These are phyloP conservation scores for Lodderomyces metapsilosis DNA, from an alignment of 1,139 yeast species.

Conservation along the genomic window DNA sequence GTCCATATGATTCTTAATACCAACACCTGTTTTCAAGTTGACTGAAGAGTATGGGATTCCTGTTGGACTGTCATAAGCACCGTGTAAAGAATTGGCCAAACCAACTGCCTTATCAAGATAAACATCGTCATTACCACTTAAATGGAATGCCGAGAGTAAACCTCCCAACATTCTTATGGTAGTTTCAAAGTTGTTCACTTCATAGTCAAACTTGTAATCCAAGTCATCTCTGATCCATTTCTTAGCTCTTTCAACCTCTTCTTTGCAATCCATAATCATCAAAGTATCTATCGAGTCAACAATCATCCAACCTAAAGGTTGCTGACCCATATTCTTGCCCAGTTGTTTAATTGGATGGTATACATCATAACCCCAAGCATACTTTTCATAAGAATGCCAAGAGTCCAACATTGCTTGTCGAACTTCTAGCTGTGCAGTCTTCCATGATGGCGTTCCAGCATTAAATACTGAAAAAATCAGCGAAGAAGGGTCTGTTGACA, in stretches of 20 bases:
- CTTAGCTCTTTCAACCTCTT: slow-evolving; percentile 63
- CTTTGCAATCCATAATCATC: slow-evolving; percentile 73
- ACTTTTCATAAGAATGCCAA: slow-evolving; percentile 73
- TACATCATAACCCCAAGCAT: slow-evolving; percentile 73
- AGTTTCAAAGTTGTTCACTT: slow-evolving; percentile 86
- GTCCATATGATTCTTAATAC: slow-evolving; percentile 62
- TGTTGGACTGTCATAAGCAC: slow-evolving; percentile 61
- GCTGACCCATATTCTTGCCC: slow-evolving; percentile 77
- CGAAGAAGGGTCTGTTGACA: background rate
- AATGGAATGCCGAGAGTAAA: slow-evolving; percentile 73
- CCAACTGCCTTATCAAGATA: slow-evolving; percentile 79
- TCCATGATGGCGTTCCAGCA: slow-evolving; percentile 26
- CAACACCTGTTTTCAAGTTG: slow-evolving; percentile 64
- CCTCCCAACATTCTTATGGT: slow-evolving; percentile 96
- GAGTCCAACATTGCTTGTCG: slow-evolving; percentile 66
- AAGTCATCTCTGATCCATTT: slow-evolving; percentile 66
- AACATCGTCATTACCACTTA: slow-evolving; percentile 60
- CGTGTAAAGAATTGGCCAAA: slow-evolving; percentile 62
- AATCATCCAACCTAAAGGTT: slow-evolving; percentile 93
- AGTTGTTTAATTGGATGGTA: slow-evolving; percentile 51
- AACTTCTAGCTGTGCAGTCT: slow-evolving; percentile 52
- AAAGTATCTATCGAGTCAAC: slow-evolving; percentile 88
- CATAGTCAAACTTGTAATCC: slow-evolving; percentile 56
- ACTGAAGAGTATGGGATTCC: slow-evolving; percentile 81
- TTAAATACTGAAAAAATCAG: background rate